Evolutionary conservation across 805 yeast genomes (phyloP).

Genomic region (Lachancea sp.): DNA sequence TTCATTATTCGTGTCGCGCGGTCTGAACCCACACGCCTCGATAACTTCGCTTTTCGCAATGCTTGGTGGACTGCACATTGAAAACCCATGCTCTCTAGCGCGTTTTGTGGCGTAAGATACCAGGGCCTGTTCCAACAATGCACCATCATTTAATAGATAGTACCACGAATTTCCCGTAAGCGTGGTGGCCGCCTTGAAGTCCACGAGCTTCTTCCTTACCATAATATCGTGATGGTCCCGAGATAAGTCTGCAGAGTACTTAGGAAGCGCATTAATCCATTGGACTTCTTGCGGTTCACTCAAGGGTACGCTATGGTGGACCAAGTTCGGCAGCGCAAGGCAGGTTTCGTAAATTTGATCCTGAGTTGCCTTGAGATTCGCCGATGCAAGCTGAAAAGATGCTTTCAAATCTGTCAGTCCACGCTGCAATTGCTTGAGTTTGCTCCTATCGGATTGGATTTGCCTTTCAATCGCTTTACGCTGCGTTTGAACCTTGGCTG

Average conservation of each 20-base stretch:
- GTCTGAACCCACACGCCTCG: slow-evolving; percentile 89
- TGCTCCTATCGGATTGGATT: slow-evolving; percentile 22
- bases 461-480: slow-evolving; percentile 27
- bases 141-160: slow-evolving; percentile 78
- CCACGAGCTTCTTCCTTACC: slow-evolving; percentile 56
- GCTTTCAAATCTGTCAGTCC: slow-evolving; percentile 23
- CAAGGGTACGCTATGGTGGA: slow-evolving; percentile 44
- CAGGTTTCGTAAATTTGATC: slow-evolving; percentile 36
- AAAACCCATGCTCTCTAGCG: slow-evolving; percentile 65
- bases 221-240: slow-evolving; percentile 71
- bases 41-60: slow-evolving; percentile 73
- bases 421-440: slow-evolving; percentile 10
- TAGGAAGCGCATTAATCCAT: slow-evolving; percentile 42
- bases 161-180: slow-evolving; percentile 83
- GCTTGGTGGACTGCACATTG: slow-evolving; percentile 74
- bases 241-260: slow-evolving; percentile 22
- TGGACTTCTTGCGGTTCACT: slow-evolving; percentile 40
- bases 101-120: slow-evolving; percentile 66
- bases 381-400: slow-evolving; percentile 20
- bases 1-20: slow-evolving; percentile 82
- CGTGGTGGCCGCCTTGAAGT: slow-evolving; percentile 63
- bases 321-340: slow-evolving; percentile 56
- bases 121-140: slow-evolving; percentile 82
- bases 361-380: slow-evolving; percentile 28
- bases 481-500: slow-evolving; percentile 28